phyloP scores from a whole-genome alignment of 2,329 filamentous ascomycete genomes.

The Rugonectria rugulosa region DNA sequence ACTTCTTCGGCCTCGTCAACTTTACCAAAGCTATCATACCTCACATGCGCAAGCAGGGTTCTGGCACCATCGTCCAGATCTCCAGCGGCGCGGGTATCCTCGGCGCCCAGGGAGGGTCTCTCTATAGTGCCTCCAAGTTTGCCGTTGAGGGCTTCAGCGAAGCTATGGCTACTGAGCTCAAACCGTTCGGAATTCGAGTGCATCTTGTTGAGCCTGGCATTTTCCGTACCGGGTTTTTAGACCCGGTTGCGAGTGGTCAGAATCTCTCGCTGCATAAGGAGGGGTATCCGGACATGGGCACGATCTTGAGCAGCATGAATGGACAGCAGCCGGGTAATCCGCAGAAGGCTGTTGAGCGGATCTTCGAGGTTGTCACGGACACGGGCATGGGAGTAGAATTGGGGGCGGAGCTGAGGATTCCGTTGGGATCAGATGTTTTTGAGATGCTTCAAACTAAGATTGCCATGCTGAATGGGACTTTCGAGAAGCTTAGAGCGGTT shows the following conservation, averaged over 20 bases:
- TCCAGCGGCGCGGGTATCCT: slow-evolving; percentile 50
- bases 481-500: too few relatives aligned
- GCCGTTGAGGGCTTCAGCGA: slow-evolving; percentile 51
- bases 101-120: slow-evolving; percentile 42
- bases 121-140: slow-evolving; percentile 51
- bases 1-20: slow-evolving; percentile 54
- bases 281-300: background rate
- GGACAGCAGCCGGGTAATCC: slow-evolving; percentile 9
- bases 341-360: slow-evolving; percentile 1
- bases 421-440: background rate
- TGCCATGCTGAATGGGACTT: background rate
- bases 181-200: slow-evolving; percentile 50
- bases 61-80: slow-evolving; percentile 50
- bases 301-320: background rate
- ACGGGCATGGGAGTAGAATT: background rate
- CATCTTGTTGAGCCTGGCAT: slow-evolving; percentile 53
- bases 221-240: slow-evolving; percentile 54
- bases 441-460: background rate
- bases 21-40: slow-evolving; percentile 52
- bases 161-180: slow-evolving; percentile 48
- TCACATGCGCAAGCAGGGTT: slow-evolving; percentile 46
- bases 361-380: slow-evolving; percentile 11
- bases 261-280: background rate
- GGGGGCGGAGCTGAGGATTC: background rate
- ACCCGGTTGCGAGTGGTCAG: slow-evolving; percentile 5